A percentile compares a stretch with the other conserved stretches of the same genome.
phyloP scores from a whole-genome alignment of 129 eudicot genomes.

The Sambucus nigra region DNA sequence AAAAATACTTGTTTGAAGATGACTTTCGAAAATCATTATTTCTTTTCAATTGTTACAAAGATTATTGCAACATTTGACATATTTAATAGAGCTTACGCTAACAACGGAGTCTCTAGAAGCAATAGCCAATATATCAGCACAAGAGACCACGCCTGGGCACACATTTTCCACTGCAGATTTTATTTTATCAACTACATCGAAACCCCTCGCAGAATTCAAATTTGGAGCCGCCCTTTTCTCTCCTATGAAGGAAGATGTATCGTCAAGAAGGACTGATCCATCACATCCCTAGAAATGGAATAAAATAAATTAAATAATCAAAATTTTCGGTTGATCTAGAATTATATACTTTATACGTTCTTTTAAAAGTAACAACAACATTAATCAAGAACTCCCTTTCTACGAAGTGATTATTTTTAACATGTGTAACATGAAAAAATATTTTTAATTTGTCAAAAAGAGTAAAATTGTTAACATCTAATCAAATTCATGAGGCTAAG shows the following conservation, averaged over 20 bases:
- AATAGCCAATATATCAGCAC: conserved; percentile 74
- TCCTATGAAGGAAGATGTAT: conserved; percentile 57
- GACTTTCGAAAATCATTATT: too few relatives aligned
- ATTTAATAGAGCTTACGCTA: conserved; percentile 30
- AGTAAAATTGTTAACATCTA: too few relatives aligned
- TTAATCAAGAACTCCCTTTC: too few relatives aligned
- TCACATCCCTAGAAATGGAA: conserved; percentile 60
- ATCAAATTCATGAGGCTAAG: too few relatives aligned
- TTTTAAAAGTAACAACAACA: too few relatives aligned
- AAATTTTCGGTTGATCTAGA: too few relatives aligned
- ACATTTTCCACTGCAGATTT: conserved; percentile 64
- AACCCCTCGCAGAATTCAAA: conserved; percentile 57
- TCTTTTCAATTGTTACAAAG: neutral
- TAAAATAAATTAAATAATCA: neutral
- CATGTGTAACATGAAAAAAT: too few relatives aligned
- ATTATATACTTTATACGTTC: too few relatives aligned
- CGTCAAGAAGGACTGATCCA: conserved; percentile 79
- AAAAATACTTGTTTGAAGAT: too few relatives aligned
- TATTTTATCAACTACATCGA: conserved; percentile 60
- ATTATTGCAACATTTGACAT: too few relatives aligned
- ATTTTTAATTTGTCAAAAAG: too few relatives aligned
- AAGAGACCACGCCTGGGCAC: conserved; percentile 82
- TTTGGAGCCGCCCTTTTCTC: conserved; percentile 72
- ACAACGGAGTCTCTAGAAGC: conserved; percentile 62
- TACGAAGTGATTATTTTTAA: too few relatives aligned